Percentiles rank a stretch among this genome's conserved stretches.
Evolutionary conservation across 2,329 filamentous ascomycete species (phyloP).

Genomic region (Bretziella fagacearum): DNA sequence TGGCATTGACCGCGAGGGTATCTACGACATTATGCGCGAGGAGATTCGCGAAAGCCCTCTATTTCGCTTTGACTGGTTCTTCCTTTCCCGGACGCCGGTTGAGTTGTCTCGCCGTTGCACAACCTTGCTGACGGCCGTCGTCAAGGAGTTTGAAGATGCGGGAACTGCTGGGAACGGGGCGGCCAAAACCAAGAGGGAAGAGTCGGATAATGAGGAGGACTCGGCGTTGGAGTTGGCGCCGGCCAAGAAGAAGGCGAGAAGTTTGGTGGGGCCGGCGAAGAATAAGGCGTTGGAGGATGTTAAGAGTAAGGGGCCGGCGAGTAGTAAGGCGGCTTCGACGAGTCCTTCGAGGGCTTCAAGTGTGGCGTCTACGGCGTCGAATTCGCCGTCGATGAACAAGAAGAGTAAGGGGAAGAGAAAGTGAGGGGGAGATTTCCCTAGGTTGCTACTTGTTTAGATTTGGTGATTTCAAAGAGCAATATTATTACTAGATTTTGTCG

Average conservation of each 20-base stretch:
- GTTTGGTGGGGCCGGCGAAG: conserved; percentile 28
- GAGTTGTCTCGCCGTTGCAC: conserved; percentile 87
- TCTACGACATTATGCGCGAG: conserved; percentile 91
- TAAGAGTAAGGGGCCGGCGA: conserved; percentile 42
- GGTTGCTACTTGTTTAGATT: no score
- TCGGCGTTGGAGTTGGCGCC: conserved; percentile 63
- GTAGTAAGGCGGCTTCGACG: conserved; percentile 58
- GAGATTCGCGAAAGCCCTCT: conserved; percentile 88
- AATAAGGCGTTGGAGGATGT: conserved; percentile 87
- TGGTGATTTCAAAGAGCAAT: no score
- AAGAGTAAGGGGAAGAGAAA: conserved; percentile 32
- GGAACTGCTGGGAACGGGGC: conserved; percentile 42
- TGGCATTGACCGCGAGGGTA: conserved; percentile 74
- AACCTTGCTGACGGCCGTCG: conserved; percentile 83
- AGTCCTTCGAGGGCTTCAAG: conserved; percentile 74
- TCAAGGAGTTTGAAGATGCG: conserved; percentile 77
- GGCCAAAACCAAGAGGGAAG: conserved; percentile 50
- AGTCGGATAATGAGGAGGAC: conserved; percentile 73
- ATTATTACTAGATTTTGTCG: not conserved
- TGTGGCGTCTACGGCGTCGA: conserved; percentile 58
- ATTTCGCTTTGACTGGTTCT: conserved; percentile 99
- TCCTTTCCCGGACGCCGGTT: conserved; percentile 80
- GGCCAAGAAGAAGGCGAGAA: conserved; percentile 86
- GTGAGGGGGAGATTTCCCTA: not conserved
- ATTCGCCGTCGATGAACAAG: conserved; percentile 22